These are phyloP conservation scores for Sporothrix brasiliensis DNA, from an alignment of 2,329 filamentous ascomycete genomes.

Conservation along the genomic window DNA sequence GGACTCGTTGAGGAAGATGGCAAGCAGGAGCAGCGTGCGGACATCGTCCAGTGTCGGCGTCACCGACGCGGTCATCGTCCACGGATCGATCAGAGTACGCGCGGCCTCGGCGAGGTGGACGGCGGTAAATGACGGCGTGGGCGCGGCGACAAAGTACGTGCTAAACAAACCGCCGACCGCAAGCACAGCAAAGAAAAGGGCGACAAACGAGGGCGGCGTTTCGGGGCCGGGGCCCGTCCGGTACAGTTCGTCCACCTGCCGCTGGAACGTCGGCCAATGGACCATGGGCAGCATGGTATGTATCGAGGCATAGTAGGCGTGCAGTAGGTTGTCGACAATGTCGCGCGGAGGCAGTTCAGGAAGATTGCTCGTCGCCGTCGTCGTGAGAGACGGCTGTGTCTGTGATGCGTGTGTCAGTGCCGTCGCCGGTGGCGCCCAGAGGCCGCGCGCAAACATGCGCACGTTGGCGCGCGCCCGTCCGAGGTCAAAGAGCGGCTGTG, in stretches of 20 bases:
- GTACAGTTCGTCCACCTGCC: conserved; percentile 77
- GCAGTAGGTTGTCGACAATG: conserved; percentile 70
- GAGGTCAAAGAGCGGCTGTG: conserved; percentile 65
- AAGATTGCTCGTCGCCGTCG: conserved; percentile 42
- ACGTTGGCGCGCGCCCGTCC: conserved; percentile 72
- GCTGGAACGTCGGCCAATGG: conserved; percentile 82
- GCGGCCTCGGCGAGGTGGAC: conserved; percentile 73
- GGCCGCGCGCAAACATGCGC: conserved; percentile 71
- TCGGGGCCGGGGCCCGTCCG: background rate
- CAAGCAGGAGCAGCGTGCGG: conserved; percentile 70
- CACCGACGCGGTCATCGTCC: conserved; percentile 50
- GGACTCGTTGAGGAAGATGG: conserved; percentile 80
- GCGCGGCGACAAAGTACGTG: conserved; percentile 57
- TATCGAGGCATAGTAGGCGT: conserved; percentile 73
- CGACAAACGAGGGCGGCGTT: conserved; percentile 64
- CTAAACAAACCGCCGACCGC: conserved; percentile 81
- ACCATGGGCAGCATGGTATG: conserved; percentile 83
- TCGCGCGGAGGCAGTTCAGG: conserved; percentile 71
- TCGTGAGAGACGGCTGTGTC: conserved; percentile 33
- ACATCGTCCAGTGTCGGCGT: conserved; percentile 73
- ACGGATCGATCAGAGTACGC: conserved; percentile 72
- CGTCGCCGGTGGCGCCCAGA: conserved; percentile 70
- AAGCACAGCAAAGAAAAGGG: conserved; percentile 79
- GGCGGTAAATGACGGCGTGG: conserved; percentile 57
- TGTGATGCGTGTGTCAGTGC: background rate